Evolutionary conservation across 495 filamentous ascomycete species (phyloP).

Genomic region (Saxophila tyrrhenica): DNA sequence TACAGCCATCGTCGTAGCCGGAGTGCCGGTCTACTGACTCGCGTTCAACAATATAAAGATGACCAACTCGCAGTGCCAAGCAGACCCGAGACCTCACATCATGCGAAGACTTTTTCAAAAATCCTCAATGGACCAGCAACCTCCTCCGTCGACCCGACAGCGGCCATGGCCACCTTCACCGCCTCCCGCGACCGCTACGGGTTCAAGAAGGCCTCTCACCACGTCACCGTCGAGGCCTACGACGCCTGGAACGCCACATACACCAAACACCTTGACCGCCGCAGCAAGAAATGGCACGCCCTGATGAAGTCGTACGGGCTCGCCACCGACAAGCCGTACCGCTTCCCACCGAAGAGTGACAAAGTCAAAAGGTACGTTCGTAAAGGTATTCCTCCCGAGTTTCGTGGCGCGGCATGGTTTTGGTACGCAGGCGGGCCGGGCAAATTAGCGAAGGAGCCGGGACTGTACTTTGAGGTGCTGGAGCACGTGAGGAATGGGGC

Average conservation of each 20-base stretch:
- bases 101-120: neutral
- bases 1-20: constrained; percentile 18
- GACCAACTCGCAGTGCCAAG: neutral
- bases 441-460: constrained; percentile 57
- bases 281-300: constrained; percentile 69
- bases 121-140: neutral
- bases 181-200: constrained; percentile 69
- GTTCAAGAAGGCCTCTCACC: constrained; percentile 76
- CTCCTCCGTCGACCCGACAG: constrained; percentile 20
- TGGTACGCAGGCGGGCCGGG: constrained; percentile 88
- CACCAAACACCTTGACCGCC: constrained; percentile 51
- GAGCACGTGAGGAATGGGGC: constrained; percentile 46
- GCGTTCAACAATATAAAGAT: constrained; percentile 5
- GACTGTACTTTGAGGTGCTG: constrained; percentile 62
- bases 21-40: constrained; percentile 15
- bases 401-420: constrained; percentile 91
- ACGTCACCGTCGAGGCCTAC: constrained; percentile 65
- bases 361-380: constrained; percentile 83
- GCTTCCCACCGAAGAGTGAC: constrained; percentile 66
- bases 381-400: constrained; percentile 91
- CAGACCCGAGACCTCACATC: neutral
- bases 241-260: constrained; percentile 72
- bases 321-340: constrained; percentile 53
- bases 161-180: constrained; percentile 10
- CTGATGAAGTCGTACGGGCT: constrained; percentile 68